phyloP scores from a whole-genome alignment of 140 eudicot species.

The Anethum foeniculum region DNA sequence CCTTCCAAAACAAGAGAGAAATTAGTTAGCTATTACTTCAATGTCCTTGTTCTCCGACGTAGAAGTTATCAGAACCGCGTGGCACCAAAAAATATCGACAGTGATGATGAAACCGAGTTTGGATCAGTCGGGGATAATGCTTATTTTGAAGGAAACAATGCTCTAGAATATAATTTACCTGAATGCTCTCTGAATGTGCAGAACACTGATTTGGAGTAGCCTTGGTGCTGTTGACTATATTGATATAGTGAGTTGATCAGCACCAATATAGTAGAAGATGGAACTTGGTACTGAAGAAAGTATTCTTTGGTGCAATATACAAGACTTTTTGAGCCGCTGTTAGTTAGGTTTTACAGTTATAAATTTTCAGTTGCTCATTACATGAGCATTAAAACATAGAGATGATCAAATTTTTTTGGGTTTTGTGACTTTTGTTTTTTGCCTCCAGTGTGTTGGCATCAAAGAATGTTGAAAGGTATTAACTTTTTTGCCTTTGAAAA shows the following conservation, averaged over 20 bases:
- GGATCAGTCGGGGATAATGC: slow-evolving; percentile 36
- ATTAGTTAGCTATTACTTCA: slow-evolving; percentile 76
- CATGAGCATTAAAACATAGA: not conserved
- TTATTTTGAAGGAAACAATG: slow-evolving; percentile 37
- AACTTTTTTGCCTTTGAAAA: not conserved
- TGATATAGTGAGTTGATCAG: not conserved
- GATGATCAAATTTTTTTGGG: not conserved
- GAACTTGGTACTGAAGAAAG: not conserved
- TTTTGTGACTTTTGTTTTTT: not conserved
- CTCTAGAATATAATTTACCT: slow-evolving; percentile 14
- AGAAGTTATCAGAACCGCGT: slow-evolving; percentile 73
- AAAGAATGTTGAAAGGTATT: not conserved
- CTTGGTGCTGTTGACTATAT: not conserved
- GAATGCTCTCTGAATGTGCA: slow-evolving; percentile 46
- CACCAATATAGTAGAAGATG: not conserved
- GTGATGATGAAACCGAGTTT: slow-evolving; percentile 66
- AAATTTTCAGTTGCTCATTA: slow-evolving; percentile 1
- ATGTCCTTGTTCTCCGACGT: slow-evolving; percentile 48
- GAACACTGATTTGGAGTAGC: slow-evolving; percentile 38
- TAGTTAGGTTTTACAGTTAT: not conserved
- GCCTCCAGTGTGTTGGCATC: not conserved
- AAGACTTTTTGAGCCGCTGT: not conserved
- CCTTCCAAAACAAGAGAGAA: slow-evolving; percentile 46
- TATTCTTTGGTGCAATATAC: not conserved
- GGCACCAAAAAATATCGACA: slow-evolving; percentile 55